phyloP scores from a whole-genome alignment of 139 green algal genomes.

The Chlamydomonas schloesseri region DNA sequence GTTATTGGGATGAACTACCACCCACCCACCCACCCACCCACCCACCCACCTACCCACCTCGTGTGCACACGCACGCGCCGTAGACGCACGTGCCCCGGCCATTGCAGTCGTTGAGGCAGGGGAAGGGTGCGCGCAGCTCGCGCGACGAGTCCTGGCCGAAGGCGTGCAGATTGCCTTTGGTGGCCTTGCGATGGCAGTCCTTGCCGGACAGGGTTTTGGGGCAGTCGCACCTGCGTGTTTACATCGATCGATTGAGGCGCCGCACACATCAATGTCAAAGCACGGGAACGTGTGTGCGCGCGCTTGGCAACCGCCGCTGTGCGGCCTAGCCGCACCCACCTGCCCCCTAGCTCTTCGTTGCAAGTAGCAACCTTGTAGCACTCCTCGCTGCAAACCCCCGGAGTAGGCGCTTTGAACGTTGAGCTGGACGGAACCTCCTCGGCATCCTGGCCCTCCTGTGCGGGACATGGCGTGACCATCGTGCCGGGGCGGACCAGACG shows the following conservation, averaged over 20 bases:
- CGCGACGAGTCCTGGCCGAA: background rate
- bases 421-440: too few relatives aligned
- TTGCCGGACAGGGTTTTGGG: conserved; percentile 2
- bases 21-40: background rate
- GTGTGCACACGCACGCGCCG: conserved; percentile 7
- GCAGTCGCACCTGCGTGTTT: conserved; percentile 32
- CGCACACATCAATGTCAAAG: too few relatives aligned
- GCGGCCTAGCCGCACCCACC: background rate
- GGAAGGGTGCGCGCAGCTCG: background rate
- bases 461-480: too few relatives aligned
- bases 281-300: too few relatives aligned
- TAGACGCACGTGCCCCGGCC: background rate
- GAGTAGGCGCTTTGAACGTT: background rate
- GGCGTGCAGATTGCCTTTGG: background rate
- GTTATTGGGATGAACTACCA: too few relatives aligned
- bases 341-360: conserved; percentile 28
- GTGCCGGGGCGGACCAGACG: too few relatives aligned
- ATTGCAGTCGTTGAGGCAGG: conserved; percentile 35
- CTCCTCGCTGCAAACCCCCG: conserved; percentile 5
- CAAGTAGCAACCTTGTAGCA: conserved; percentile 15
- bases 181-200: conserved; percentile 5
- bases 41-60: background rate
- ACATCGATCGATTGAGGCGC: too few relatives aligned
- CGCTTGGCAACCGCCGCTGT: too few relatives aligned
- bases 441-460: background rate